Percentiles rank a stretch among this genome's conserved stretches.
These are phyloP conservation scores for Fraxinus albicans DNA, from an alignment of 305 asterid species.

Conservation along the genomic window DNA sequence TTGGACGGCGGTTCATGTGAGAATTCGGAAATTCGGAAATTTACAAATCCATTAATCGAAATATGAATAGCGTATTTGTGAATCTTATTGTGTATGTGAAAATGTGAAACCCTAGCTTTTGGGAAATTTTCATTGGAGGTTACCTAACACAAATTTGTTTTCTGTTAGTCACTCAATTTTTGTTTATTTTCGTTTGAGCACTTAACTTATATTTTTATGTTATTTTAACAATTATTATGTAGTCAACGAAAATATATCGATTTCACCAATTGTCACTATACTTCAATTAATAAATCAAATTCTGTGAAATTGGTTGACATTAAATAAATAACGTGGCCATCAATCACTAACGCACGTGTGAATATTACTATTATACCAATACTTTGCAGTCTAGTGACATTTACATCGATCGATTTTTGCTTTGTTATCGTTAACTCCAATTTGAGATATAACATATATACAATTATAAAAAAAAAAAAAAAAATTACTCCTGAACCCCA, in stretches of 20 bases:
- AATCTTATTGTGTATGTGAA: neutral
- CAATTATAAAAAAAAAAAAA: neutral
- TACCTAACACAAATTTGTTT: neutral
- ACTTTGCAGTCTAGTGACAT: neutral
- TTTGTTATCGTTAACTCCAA: neutral
- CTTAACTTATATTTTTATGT: neutral
- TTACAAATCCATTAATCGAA: neutral
- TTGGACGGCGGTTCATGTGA: conserved; percentile 49
- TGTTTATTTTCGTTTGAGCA: neutral
- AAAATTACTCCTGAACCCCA: neutral
- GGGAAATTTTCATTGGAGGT: neutral
- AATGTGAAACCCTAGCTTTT: neutral
- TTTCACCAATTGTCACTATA: neutral
- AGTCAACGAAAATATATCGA: neutral
- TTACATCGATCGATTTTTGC: neutral
- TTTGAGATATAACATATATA: neutral
- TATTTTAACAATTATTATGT: neutral
- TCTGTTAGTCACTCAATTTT: neutral
- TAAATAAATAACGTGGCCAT: neutral
- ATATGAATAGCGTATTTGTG: neutral
- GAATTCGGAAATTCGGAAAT: conserved; percentile 31
- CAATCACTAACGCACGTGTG: neutral
- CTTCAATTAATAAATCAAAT: too few species aligned
- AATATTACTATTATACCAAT: too few species aligned
- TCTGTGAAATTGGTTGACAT: neutral